Evolutionary conservation across 2,329 filamentous ascomycete genomes (phyloP), one percentile per base, ranked within the genome.

Genomic region (Madurella mycetomatis): DNA sequence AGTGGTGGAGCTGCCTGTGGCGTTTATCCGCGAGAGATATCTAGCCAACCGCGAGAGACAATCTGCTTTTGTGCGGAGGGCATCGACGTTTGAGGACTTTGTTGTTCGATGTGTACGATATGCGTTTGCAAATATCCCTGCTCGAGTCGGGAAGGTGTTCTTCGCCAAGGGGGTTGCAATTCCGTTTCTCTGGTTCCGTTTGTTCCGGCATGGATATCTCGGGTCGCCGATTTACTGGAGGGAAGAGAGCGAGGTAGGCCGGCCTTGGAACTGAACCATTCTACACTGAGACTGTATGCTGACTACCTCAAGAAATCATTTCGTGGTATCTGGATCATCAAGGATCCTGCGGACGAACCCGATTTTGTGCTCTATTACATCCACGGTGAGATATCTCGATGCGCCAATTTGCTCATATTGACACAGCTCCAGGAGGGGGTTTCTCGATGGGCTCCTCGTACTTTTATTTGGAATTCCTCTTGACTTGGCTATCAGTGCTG

Each of bases 381-480:
- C 41, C 90, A 95, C 67, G 90, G 87, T 86, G 72, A 62, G 76
- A 34, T 60, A 12, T 13, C 12, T 16, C 37, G 15, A 11, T 3
- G 30, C 32, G 41, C 58, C 44, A 53, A 47, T 44, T 34, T 8
- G 37, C 3, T 16, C 41, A 49, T 41, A 43, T 60, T 67, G 56
- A 66, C 58, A 48, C 32, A 11, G 39, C 41, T 40, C n/a, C 55
- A 87, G 84, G 87, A 15, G 90, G 90, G 18, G 90, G 90, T 0
- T 94, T 95, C 67, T 82, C 83, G 7, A 88, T 95, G 85, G 90
- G 90, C 2, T 90, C 87, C 12, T 76, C 80, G 16, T 88, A 87
- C 72, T 95, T 95, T 69, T 95, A 95, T 68, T 80, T 92, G 37
- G 90, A 95, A 64, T 94, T 92, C 61, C 76, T 95, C 2, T 73